Base-by-base conservation (phyloP, 2,329 filamentous ascomycete genomes). In the Fusarium azukiicola region DNA sequence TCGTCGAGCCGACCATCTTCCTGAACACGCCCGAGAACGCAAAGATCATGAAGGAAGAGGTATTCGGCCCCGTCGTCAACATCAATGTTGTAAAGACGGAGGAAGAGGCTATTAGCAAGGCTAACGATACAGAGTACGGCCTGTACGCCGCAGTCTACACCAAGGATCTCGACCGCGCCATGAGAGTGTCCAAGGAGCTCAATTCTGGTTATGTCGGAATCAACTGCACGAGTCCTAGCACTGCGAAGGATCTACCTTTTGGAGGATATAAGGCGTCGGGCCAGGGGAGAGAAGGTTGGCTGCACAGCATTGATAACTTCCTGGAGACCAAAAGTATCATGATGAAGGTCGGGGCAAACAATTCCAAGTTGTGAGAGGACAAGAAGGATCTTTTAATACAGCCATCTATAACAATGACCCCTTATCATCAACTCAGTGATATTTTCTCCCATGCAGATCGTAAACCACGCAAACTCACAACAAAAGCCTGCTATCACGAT, bases 31-130 rank as follows among this genome's bases (percentile, higher is more conserved):
- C 78, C 1, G 81, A 85, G n/a, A 68, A 81, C 13, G 81, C 85
- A 32, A 86, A 86, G 72, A 90, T 94, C 67, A 91, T 91, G 85
- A 89, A 90, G 27, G 92, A 95, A 77, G 93, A 95, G 75, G 89
- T 95, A 1, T 95, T 95, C 76, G 93, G 94, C 0, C 93, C 94
- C 0, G 93, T 95, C 7, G 91, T 93, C 1, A 90, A 90, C 36
- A 90, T 95, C 77, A 90, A 90, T 69, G 90, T 75, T 86, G 87
- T 88, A 71, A 79, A 79, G 27, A 83, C 82, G 0, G 87, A 88
- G 38, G 81, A 80, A 1, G 85, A 88, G 52, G 87, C 84, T 0
- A 67, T 88, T 2, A 69, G 58, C 9, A 81, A 83, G 12, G 85
- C 86, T 0, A 88, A 88, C 63, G 78, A 93, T 75, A 91, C 90